Conservation (phyloP, 31 red algal species). For the Bonnemaisonia californica region DNA sequence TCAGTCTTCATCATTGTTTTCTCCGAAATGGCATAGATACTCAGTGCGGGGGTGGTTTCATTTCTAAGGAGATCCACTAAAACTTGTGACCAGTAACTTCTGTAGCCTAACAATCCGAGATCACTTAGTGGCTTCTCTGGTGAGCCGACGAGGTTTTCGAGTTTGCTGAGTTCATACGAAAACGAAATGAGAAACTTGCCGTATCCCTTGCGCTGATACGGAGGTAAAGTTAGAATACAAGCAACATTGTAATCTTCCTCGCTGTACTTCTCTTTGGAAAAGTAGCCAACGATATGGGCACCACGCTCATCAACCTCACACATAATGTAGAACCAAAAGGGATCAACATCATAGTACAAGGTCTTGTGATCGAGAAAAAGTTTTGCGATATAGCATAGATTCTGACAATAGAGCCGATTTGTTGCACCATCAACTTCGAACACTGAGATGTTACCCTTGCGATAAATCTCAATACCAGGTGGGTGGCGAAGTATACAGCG, state of each 20-base stretch:
- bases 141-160: constrained; percentile 89
- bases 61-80: constrained; percentile 83
- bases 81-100: constrained; percentile 97
- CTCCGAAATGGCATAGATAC: constrained; percentile 82
- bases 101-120: constrained; percentile 92
- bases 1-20: constrained; percentile 99
- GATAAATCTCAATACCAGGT: constrained; percentile 96
- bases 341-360: constrained; percentile 98
- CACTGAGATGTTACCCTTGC: constrained; percentile 86
- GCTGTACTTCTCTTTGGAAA: constrained; percentile 96
- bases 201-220: constrained; percentile 96
- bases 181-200: constrained; percentile 99
- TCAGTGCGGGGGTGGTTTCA: constrained; percentile 57
- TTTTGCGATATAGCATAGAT: constrained; percentile 97
- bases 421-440: constrained; percentile 96
- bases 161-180: constrained; percentile 94
- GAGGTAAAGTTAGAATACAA: constrained; percentile 96
- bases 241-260: constrained; percentile 99
- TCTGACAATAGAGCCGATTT: constrained; percentile 93
- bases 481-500: constrained; percentile 76
- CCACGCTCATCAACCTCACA: constrained; percentile 90
- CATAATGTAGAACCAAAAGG: constrained; percentile 99
- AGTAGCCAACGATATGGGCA: constrained; percentile 95
- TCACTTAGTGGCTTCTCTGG: constrained; percentile 98
- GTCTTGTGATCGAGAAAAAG: constrained; percentile 99